Base-by-base conservation (phyloP, 2,329 filamentous ascomycete genomes). In the Harringtonia lauricola region DNA sequence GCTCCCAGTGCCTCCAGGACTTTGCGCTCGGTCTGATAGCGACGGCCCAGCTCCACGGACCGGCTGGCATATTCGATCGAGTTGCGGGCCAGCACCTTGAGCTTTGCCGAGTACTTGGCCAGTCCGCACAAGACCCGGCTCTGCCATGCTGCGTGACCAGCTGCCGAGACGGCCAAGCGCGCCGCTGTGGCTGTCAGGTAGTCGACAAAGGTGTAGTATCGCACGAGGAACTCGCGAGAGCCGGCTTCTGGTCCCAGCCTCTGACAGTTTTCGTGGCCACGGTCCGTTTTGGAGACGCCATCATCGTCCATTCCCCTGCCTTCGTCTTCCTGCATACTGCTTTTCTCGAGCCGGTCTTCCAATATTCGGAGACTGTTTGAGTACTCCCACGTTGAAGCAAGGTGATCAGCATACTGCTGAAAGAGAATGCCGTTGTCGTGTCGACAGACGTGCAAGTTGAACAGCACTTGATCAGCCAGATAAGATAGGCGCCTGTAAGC, bases 11-110 rank as follows among this genome's bases (percentile, higher is more conserved):
- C 34, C 33, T 42, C 22, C 18, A 42, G 41, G 33, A 42, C 41
- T 10, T 42, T 42, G 10, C 36, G 24, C 26, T 42, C 41, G 24
- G 34, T 10, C 6, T 6, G 6, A 10, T 26, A 26, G 24, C 24
- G 24, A 10, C 24, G 42, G 7, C 42, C 36, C 21, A 26, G 29
- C 36, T 38, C 42, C 19, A 43, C 28, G 19, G 42, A 39, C 14
- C 29, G 36, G 24, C 18, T 19, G 9, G 42, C 42, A 15, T 43
- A 43, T 17, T 38, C 42, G 18, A 33, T 29, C 19, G 42, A 29
- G 22, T 43, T 19, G 42, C 42, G 42, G 13, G 42, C 42, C 42
- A 43, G 29, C 18, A 43, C 34, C 36, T 43, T 43, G 24, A 43
- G 35, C 36, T 43, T 43, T 15, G 42, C 42, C 36, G 42, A 17